Evolutionary conservation across 805 yeast genomes (phyloP).

Genomic region (Cyberlindnera petersonii): DNA sequence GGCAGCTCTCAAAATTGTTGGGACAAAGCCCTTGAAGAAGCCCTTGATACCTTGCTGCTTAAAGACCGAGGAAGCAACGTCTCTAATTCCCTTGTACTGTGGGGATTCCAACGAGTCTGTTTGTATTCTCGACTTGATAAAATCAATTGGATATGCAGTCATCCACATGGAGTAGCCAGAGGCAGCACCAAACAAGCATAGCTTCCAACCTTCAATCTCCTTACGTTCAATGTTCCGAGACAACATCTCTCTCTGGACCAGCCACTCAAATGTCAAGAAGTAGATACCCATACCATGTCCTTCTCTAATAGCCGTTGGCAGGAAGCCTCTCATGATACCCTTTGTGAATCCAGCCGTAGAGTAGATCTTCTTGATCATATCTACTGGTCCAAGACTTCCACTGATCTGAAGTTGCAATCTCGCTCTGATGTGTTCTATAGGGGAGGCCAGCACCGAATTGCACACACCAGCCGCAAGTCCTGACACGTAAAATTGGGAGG

Average conservation of each 20-base stretch:
- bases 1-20: constrained; percentile 93
- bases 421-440: constrained; percentile 93
- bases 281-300: constrained; percentile 85
- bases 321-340: constrained; percentile 75
- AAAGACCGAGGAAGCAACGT: constrained; percentile 54
- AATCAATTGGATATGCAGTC: constrained; percentile 82
- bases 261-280: constrained; percentile 86
- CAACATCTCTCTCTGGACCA: constrained; percentile 64
- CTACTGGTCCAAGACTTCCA: constrained; percentile 69
- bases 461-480: constrained; percentile 94
- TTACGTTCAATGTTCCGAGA: constrained; percentile 44
- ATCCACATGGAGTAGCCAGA: constrained; percentile 92
- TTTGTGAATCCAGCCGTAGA: constrained; percentile 47
- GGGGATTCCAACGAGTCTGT: constrained; percentile 62
- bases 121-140: constrained; percentile 86
- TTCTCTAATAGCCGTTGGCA: constrained; percentile 82
- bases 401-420: constrained; percentile 84
- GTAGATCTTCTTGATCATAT: constrained; percentile 58
- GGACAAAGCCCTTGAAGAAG: constrained; percentile 85
- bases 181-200: constrained; percentile 83
- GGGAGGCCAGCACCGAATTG: constrained; percentile 84
- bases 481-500: constrained; percentile 68
- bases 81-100: constrained; percentile 51
- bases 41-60: constrained; percentile 65
- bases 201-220: constrained; percentile 84